Conservation (phyloP, 2,329 filamentous ascomycete species). For the Aspergillus clavatus region DNA sequence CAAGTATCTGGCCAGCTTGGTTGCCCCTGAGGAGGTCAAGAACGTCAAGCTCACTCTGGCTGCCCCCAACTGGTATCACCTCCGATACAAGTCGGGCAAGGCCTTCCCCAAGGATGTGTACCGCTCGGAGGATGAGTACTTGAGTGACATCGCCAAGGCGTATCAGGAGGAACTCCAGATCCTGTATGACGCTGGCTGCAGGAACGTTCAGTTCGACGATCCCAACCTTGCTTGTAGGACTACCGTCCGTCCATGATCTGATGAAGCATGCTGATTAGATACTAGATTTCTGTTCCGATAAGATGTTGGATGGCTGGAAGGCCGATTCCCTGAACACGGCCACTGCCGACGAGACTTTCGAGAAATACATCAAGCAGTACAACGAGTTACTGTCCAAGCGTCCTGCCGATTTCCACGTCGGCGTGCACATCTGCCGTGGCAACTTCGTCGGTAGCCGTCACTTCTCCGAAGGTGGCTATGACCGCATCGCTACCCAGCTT, state of each 20-base stretch:
- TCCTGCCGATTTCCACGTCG: constrained; percentile 67
- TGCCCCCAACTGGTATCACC: constrained; percentile 65
- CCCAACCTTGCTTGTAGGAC: constrained; percentile 61
- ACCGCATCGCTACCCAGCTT: constrained; percentile 62
- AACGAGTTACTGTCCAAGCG: constrained; percentile 63
- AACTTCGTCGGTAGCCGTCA: constrained; percentile 64
- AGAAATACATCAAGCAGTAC: constrained; percentile 72
- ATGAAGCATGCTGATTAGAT: constrained; percentile 3
- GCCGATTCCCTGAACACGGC: constrained; percentile 63
- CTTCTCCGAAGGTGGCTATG: constrained; percentile 64
- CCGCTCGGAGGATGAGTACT: constrained; percentile 57
- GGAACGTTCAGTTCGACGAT: constrained; percentile 66
- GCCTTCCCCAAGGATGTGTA: constrained; percentile 57
- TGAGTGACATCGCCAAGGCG: constrained; percentile 60
- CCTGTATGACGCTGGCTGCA: constrained; percentile 58
- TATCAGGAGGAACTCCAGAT: constrained; percentile 60
- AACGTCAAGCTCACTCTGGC: constrained; percentile 66
- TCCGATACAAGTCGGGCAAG: constrained; percentile 53
- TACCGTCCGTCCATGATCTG: constrained; percentile 38
- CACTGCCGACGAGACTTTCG: constrained; percentile 65
- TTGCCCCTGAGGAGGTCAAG: constrained; percentile 58
- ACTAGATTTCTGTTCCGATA: constrained; percentile 67
- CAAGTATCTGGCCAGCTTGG: constrained; percentile 54
- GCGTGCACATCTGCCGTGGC: constrained; percentile 66
- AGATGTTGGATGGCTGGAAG: constrained; percentile 66